Conservation (phyloP, 202 grass and related monocot species). For the Setaria viridis region DNA sequence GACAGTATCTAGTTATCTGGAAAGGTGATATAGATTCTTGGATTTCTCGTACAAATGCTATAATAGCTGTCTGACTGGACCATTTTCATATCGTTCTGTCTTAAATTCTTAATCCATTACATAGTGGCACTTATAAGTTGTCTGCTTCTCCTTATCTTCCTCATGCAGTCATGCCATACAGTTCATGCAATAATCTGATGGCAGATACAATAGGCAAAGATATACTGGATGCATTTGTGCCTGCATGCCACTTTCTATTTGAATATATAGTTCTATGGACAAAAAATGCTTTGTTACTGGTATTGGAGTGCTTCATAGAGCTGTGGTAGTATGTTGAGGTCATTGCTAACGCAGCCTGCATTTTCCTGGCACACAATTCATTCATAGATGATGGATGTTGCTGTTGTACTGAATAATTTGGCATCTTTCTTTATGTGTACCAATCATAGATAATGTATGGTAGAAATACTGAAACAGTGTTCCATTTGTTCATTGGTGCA, state of each 20-base stretch:
- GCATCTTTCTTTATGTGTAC: background rate
- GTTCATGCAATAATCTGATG: constrained; percentile 15
- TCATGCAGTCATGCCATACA: background rate
- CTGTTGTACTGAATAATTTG: background rate
- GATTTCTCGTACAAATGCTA: background rate
- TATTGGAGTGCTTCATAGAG: background rate
- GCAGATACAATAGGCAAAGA: background rate
- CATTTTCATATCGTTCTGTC: background rate
- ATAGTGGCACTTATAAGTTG: background rate
- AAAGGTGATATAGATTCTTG: background rate
- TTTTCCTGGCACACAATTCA: background rate
- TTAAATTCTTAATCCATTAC: background rate
- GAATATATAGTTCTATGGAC: background rate
- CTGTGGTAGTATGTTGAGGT: background rate
- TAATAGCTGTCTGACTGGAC: background rate
- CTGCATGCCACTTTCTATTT: background rate
- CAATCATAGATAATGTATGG: background rate
- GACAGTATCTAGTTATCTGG: background rate
- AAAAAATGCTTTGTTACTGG: background rate
- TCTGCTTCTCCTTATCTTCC: background rate
- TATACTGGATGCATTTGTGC: background rate
- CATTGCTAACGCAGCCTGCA: background rate
- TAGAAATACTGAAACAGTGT: constrained; percentile 5
- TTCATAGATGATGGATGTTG: background rate
- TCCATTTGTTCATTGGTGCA: background rate